Conservation (phyloP, 345 rosid species). For the Sapria himalayana region DNA sequence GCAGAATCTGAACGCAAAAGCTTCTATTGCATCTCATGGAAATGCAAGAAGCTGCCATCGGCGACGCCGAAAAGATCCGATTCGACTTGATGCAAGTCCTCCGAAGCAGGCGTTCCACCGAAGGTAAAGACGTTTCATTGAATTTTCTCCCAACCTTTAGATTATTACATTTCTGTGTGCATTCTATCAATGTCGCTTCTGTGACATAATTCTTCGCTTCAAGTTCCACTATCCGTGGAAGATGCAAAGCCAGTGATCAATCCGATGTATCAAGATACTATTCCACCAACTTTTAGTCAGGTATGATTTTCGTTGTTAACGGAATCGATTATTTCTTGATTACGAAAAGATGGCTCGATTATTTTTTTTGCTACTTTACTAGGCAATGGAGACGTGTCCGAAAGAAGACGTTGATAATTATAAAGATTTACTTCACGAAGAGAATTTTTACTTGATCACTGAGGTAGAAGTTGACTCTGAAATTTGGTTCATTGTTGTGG, state of each 20-base stretch:
- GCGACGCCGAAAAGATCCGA: constrained; percentile 20
- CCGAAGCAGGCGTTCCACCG: constrained; percentile 21
- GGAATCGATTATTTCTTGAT: not conserved
- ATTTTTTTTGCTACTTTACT: not conserved
- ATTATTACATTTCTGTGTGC: not conserved
- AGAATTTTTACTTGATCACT: constrained; percentile 43
- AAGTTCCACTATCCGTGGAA: constrained; percentile 38
- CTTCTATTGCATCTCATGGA: too few species aligned
- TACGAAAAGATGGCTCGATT: too few species aligned
- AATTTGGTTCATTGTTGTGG: too few species aligned
- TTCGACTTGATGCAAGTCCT: constrained; percentile 33
- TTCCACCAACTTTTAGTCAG: constrained; percentile 23
- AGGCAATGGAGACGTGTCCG: constrained; percentile 72
- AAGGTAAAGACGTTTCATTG: constrained; percentile 16
- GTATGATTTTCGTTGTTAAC: constrained; percentile 11
- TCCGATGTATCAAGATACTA: constrained; percentile 35
- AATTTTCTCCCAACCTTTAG: not conserved
- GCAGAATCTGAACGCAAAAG: too few species aligned
- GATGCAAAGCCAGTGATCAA: constrained; percentile 27
- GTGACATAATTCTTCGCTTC: not conserved
- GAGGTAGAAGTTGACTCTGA: constrained; percentile 44
- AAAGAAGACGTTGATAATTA: constrained; percentile 23
- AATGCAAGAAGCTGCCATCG: too few species aligned
- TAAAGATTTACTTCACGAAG: constrained; percentile 41
- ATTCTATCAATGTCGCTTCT: not conserved